Base-by-base conservation (phyloP, 2,329 filamentous ascomycete species). In the Camillea tinctor region DNA sequence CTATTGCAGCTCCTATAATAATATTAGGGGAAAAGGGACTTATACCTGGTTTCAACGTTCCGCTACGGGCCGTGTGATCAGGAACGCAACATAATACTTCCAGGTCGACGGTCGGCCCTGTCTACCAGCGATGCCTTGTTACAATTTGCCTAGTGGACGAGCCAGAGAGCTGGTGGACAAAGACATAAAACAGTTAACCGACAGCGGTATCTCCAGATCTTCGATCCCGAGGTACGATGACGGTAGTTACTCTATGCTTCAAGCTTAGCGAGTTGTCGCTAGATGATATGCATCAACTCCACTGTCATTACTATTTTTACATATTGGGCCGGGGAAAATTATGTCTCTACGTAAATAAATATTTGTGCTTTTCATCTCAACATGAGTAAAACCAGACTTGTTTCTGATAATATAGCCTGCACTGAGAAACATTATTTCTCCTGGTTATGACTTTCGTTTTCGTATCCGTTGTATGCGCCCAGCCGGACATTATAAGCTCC, bases 31-130 rank as follows among this genome's bases (percentile, higher is more conserved):
- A 54, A 52, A 48, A 51, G 24, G n/a, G 52, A 36, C 57, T n/a
- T 54, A 8, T 24, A 62, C 65, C 65, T 63, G 65, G 62, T 67
- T 65, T 60, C 44, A 36, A 59, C 44, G 49, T 57, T 26, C 22
- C 22, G 57, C 23, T 57, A 52, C 40, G 30, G 51, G 49, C 23
- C n/a, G 44, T 57, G 50, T 40, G 57, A 30, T 64, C 54, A 61
- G 57, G 61, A 55, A 60, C 54, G 24, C 44, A 26, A 17, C 54
- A 40, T 56, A 53, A 19, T 30, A 22, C 24, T 30, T 53, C 51
- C 24, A 22, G 22, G 51, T 15, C 49, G 49, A 21, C 51, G 22
- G 51, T 15, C 49, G 49, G 8, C 15, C 48, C 52, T 48, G 30
- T 22, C 44, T 53, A 15, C 50, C 50, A 21, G 50, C 13, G 13